These are phyloP conservation scores for Isochrysis galbana DNA, from an alignment of 78 protist species.

Conservation along the genomic window DNA sequence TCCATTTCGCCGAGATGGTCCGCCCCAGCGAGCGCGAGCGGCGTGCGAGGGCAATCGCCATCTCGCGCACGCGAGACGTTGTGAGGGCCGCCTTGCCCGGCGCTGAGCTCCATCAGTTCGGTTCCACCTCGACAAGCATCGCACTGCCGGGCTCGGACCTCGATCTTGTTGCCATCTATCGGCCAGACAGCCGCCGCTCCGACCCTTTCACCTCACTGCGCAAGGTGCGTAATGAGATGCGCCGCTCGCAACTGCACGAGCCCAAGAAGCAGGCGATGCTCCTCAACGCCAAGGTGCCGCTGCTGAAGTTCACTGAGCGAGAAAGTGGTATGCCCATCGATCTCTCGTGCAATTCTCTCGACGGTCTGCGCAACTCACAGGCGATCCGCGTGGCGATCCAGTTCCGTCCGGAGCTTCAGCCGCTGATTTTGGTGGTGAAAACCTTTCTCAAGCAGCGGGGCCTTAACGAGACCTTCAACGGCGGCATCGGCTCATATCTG, in stretches of 20 bases:
- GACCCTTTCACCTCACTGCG: no score
- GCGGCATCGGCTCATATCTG: neutral
- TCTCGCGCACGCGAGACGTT: neutral
- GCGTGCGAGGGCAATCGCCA: neutral
- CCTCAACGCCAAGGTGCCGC: no score
- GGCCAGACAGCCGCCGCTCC: no score
- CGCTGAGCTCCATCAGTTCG: neutral
- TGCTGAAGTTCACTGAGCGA: no score
- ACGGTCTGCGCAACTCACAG: neutral
- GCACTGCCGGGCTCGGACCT: neutral
- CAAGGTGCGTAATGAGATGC: no score
- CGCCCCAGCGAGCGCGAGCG: neutral
- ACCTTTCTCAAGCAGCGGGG: neutral
- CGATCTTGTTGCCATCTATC: neutral
- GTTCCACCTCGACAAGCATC: neutral
- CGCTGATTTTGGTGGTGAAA: neutral
- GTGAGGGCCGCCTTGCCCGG: neutral
- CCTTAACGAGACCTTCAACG: neutral
- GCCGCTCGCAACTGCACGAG: no score
- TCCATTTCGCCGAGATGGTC: no score
- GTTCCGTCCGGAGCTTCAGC: neutral
- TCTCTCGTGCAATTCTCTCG: neutral
- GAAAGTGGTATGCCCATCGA: no score
- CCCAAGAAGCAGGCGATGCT: no score
- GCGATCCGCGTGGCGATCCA: neutral